Evolutionary conservation across 352 stramenopile genomes (phyloP).

Genomic region (Globisporangium spiculum): DNA sequence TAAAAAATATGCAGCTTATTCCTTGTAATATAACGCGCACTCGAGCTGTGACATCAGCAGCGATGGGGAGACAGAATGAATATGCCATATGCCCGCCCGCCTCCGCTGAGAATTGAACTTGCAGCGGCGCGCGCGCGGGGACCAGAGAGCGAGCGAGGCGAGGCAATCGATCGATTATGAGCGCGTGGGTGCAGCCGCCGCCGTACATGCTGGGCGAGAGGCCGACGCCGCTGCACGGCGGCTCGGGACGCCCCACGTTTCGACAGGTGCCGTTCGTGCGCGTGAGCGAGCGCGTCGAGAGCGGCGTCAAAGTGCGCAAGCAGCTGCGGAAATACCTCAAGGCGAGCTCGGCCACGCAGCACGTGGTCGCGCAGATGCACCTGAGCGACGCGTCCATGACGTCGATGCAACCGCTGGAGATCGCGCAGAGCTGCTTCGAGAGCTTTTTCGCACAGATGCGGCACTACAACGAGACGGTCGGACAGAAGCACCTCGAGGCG

Average conservation of each 20-base stretch:
- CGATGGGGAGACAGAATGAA: background rate
- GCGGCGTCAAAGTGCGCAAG: slow-evolving; percentile 77
- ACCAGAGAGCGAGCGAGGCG: slow-evolving; percentile 5
- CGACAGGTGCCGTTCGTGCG: slow-evolving; percentile 83
- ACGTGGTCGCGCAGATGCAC: slow-evolving; percentile 78
- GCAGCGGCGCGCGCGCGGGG: background rate
- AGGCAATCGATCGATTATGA: slow-evolving; percentile 4
- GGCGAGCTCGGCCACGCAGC: slow-evolving; percentile 67
- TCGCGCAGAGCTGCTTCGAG: slow-evolving; percentile 77
- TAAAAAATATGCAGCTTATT: background rate
- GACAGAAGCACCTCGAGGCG: slow-evolving; percentile 71
- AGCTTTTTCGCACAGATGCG: slow-evolving; percentile 77
- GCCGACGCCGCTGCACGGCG: slow-evolving; percentile 49
- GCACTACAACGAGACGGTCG: slow-evolving; percentile 75
- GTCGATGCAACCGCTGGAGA: slow-evolving; percentile 76
- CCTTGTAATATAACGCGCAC: background rate
- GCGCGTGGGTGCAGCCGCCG: slow-evolving; percentile 40
- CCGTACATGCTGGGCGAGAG: slow-evolving; percentile 83
- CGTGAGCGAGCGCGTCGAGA: slow-evolving; percentile 75
- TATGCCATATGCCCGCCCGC: background rate
- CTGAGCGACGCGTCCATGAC: slow-evolving; percentile 74
- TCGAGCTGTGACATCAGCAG: background rate
- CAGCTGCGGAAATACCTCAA: slow-evolving; percentile 85
- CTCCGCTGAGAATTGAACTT: slow-evolving; percentile 5
- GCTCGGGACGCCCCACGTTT: slow-evolving; percentile 55